Conservation (phyloP, 2,329 filamentous ascomycete species). For the Microdochium bolleyi region DNA sequence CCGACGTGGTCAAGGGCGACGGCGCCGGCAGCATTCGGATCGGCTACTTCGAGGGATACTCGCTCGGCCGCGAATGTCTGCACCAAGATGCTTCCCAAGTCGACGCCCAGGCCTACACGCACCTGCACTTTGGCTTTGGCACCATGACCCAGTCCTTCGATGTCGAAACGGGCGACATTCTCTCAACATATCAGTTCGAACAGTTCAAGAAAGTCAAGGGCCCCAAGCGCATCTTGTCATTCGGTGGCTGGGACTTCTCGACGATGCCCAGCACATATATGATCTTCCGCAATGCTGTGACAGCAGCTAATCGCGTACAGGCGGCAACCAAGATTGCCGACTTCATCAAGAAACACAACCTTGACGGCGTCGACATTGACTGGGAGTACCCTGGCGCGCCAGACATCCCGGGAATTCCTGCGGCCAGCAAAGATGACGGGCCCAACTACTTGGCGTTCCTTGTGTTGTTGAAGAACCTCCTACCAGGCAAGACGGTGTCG, state of each 20-base stretch:
- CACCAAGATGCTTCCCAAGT: constrained; percentile 13
- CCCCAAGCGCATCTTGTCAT: constrained; percentile 30
- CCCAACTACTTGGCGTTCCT: constrained; percentile 25
- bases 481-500: constrained; percentile 10
- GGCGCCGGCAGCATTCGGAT: constrained; percentile 5
- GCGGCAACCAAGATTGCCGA: constrained; percentile 21
- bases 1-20: constrained; percentile 16
- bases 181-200: constrained; percentile 18
- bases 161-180: constrained; percentile 13
- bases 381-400: constrained; percentile 12
- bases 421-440: constrained; percentile 16
- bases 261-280: constrained; percentile 25
- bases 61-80: constrained; percentile 14
- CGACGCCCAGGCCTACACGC: constrained; percentile 8
- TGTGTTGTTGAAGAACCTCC: constrained; percentile 13
- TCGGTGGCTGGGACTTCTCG: constrained; percentile 36
- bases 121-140: constrained; percentile 24
- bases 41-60: constrained; percentile 21
- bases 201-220: constrained; percentile 18
- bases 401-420: constrained; percentile 26
- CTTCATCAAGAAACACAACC: constrained; percentile 21
- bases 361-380: constrained; percentile 17
- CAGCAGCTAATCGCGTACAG: constrained; percentile 19
- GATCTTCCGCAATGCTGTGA: constrained; percentile 27
- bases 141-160: constrained; percentile 15